Conservation (phyloP, 108 stramenopile species). For the Cylindrotheca closterium region DNA sequence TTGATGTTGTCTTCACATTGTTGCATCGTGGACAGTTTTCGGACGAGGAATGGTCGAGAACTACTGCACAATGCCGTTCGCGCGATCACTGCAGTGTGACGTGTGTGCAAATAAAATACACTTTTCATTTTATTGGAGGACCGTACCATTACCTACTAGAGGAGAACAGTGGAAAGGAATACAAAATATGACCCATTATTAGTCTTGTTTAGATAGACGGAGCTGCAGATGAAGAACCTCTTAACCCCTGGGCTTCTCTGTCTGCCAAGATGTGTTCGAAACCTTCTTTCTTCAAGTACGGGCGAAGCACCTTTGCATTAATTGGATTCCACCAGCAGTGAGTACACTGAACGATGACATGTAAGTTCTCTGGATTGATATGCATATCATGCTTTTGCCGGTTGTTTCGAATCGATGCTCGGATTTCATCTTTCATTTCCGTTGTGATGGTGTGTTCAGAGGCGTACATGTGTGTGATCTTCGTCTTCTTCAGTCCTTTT, state of each 20-base stretch:
- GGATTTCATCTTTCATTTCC: slow-evolving; percentile 79
- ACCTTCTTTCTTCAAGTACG: slow-evolving; percentile 75
- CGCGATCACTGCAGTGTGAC: too few species aligned
- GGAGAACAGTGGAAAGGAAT: too few species aligned
- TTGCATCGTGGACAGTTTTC: too few species aligned
- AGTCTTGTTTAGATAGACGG: slow-evolving; percentile 8
- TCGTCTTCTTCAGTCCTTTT: slow-evolving; percentile 74
- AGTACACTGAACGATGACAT: slow-evolving; percentile 87
- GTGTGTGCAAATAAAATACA: too few species aligned
- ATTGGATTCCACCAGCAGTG: slow-evolving; percentile 97
- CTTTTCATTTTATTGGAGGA: too few species aligned
- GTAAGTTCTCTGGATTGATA: slow-evolving; percentile 80
- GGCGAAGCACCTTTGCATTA: slow-evolving; percentile 79
- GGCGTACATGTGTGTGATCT: slow-evolving; percentile 93
- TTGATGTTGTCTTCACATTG: neutral
- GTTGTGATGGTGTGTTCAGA: slow-evolving; percentile 89
- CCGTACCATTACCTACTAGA: too few species aligned
- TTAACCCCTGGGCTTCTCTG: slow-evolving; percentile 64
- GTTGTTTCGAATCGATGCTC: slow-evolving; percentile 83
- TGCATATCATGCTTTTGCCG: slow-evolving; percentile 89
- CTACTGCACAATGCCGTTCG: too few species aligned
- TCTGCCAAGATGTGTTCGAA: slow-evolving; percentile 78
- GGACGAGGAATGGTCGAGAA: too few species aligned
- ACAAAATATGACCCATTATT: neutral
- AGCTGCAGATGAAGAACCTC: slow-evolving; percentile 44